Percentiles rank a stretch among this genome's conserved stretches.
These are phyloP conservation scores for Dicorynia guianensis DNA, from an alignment of 306 rosid species.

Conservation along the genomic window DNA sequence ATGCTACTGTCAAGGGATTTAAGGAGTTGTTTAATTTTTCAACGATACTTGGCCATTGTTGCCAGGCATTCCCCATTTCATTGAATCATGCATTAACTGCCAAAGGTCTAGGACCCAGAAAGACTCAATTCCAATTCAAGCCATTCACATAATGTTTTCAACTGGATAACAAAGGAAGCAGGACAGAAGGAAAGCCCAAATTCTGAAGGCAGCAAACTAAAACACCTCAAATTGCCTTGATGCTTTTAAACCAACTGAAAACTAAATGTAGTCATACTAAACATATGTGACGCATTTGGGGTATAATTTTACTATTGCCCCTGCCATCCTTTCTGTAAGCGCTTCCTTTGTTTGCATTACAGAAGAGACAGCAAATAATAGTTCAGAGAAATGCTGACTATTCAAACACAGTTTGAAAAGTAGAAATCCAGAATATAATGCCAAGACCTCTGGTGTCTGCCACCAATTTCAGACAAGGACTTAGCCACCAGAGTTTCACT, in stretches of 20 bases:
- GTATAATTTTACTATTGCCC: background rate
- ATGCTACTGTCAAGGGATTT: slow-evolving; percentile 30
- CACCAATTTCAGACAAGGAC: background rate
- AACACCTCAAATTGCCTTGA: slow-evolving; percentile 5
- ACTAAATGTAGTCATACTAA: background rate
- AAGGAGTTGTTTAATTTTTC: slow-evolving; percentile 28
- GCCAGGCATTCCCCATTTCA: slow-evolving; percentile 38
- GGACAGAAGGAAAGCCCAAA: background rate
- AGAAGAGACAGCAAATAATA: background rate
- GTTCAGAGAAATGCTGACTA: background rate
- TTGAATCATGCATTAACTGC: slow-evolving; percentile 38
- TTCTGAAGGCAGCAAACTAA: slow-evolving; percentile 7
- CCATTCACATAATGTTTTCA: background rate
- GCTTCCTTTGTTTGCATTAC: background rate
- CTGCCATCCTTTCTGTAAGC: background rate
- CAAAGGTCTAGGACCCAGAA: slow-evolving; percentile 34
- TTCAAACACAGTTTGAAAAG: slow-evolving; percentile 3
- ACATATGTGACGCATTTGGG: background rate
- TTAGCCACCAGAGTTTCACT: slow-evolving; percentile 10
- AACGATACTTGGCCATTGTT: slow-evolving; percentile 37
- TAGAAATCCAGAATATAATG: background rate
- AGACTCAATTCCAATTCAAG: slow-evolving; percentile 25
- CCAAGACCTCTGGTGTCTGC: background rate
- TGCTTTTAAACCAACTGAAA: background rate
- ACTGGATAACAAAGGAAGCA: background rate